Percentiles rank a stretch among this genome's conserved stretches.
phyloP scores from a whole-genome alignment of 108 stramenopile species.

The Pseudonitzschia pungens region DNA sequence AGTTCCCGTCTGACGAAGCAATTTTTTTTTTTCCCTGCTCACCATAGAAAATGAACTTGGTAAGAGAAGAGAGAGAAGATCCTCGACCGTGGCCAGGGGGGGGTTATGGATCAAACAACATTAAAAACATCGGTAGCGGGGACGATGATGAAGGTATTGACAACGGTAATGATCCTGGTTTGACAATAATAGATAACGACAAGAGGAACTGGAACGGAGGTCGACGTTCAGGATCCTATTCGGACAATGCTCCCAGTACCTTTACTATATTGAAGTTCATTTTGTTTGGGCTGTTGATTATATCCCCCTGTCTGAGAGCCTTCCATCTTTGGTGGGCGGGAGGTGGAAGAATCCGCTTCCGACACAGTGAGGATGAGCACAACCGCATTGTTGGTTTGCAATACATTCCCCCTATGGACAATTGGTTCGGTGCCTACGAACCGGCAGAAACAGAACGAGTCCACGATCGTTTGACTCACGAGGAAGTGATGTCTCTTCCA shows the following conservation, averaged over 20 bases:
- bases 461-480: slow-evolving; percentile 26
- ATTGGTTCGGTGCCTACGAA: slow-evolving; percentile 36
- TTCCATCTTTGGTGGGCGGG: slow-evolving; percentile 47
- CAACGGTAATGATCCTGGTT: not conserved
- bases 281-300: slow-evolving; percentile 47
- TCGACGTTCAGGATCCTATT: not conserved
- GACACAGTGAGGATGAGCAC: slow-evolving; percentile 35
- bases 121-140: too few species aligned
- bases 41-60: too few species aligned
- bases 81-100: too few species aligned
- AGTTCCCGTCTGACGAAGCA: too few species aligned
- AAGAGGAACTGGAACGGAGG: too few species aligned
- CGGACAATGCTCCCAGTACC: not conserved
- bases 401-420: slow-evolving; percentile 38
- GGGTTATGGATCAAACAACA: too few species aligned
- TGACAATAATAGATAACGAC: too few species aligned
- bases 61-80: too few species aligned
- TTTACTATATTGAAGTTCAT: slow-evolving; percentile 48
- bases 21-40: not conserved
- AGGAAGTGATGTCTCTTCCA: slow-evolving; percentile 46
- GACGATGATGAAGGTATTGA: not conserved
- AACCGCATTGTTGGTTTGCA: slow-evolving; percentile 43
- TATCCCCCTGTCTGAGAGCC: slow-evolving; percentile 48
- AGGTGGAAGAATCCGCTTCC: slow-evolving; percentile 48
- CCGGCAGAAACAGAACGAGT: slow-evolving; percentile 7